Evolutionary conservation across 305 asterid species (phyloP).

Genomic region (Withania somnifera): DNA sequence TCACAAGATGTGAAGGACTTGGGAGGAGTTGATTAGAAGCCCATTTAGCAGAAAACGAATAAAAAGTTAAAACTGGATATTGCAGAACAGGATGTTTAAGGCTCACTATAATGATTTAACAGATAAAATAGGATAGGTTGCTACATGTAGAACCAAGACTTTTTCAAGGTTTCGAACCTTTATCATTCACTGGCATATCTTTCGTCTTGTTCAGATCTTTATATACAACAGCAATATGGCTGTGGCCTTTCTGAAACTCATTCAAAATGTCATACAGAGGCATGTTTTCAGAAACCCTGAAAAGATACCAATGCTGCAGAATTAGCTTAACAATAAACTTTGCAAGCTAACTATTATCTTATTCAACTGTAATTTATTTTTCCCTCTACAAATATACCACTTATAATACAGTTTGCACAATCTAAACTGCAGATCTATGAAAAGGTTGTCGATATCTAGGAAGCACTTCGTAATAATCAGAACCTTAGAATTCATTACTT

Average conservation of each 20-base stretch:
- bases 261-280: conserved; percentile 96
- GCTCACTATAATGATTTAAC: neutral
- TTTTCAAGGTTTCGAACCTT: conserved; percentile 17
- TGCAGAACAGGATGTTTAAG: neutral
- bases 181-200: conserved; percentile 37
- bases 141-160: neutral
- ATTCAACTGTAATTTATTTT: neutral
- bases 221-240: conserved; percentile 91
- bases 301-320: neutral
- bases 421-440: neutral
- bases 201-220: conserved; percentile 59
- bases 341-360: neutral
- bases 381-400: neutral
- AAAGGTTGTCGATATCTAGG: neutral
- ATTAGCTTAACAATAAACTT: neutral
- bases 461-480: neutral
- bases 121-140: neutral
- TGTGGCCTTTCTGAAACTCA: conserved; percentile 97
- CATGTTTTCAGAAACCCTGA: conserved; percentile 87
- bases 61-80: neutral
- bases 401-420: neutral
- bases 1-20: neutral
- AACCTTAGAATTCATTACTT: neutral
- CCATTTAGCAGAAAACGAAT: neutral
- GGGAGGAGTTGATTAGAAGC: neutral